These are phyloP conservation scores for Geotrichum reessii DNA, from an alignment of 1,139 yeast species.

Conservation along the genomic window DNA sequence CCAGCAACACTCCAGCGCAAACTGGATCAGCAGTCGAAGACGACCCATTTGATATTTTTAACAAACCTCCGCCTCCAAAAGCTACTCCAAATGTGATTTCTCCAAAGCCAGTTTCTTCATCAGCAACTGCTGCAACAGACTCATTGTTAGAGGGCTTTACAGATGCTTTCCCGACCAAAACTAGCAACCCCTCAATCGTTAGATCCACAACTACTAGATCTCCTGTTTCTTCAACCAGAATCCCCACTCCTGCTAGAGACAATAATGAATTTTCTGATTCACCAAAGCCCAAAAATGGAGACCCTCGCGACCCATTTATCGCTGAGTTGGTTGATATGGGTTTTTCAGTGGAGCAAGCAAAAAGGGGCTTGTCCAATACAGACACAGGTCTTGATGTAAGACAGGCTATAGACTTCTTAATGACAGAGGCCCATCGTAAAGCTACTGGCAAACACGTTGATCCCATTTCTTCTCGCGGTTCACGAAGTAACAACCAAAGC, in stretches of 20 bases:
- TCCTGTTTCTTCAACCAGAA: conserved; percentile 4
- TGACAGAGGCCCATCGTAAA: conserved; percentile 50
- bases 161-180: conserved; percentile 16
- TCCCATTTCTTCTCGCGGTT: conserved; percentile 16
- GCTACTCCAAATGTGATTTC: conserved; percentile 7
- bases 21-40: conserved; percentile 21
- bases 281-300: conserved; percentile 16
- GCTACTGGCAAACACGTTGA: conserved; percentile 25
- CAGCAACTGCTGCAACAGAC: neutral
- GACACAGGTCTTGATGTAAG: conserved; percentile 56
- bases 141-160: conserved; percentile 16
- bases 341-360: conserved; percentile 57
- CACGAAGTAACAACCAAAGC: conserved; percentile 2
- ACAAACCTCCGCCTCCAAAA: conserved; percentile 25
- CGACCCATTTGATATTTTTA: conserved; percentile 35
- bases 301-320: conserved; percentile 47
- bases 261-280: neutral
- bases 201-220: conserved; percentile 10
- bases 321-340: conserved; percentile 81
- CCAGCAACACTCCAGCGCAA: conserved; percentile 1
- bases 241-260: conserved; percentile 8
- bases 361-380: conserved; percentile 51
- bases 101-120: conserved; percentile 2
- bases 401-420: conserved; percentile 61
- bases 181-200: conserved; percentile 8